phyloP scores from a whole-genome alignment of 495 filamentous ascomycete species.

The Penicillium parvum region DNA sequence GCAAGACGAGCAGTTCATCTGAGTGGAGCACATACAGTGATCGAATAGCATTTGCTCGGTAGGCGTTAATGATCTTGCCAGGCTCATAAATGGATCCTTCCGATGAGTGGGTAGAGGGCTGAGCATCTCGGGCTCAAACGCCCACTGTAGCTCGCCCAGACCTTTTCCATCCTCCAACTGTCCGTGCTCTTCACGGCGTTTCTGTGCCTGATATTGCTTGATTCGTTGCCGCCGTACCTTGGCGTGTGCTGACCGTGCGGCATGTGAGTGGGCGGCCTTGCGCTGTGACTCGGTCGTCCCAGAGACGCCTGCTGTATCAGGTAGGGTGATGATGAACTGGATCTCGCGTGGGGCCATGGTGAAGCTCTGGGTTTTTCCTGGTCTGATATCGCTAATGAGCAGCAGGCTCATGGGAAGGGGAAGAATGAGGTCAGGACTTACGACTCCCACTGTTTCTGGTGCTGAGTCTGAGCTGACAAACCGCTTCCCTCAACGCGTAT shows the following conservation, averaged over 20 bases:
- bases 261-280: constrained; percentile 18
- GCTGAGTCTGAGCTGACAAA: too few species aligned
- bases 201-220: constrained; percentile 19
- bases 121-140: not conserved
- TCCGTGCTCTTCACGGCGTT: not conserved
- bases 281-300: constrained; percentile 31
- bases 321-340: constrained; percentile 3
- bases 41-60: constrained; percentile 12
- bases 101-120: constrained; percentile 3
- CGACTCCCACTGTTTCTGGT: too few species aligned
- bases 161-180: too few species aligned
- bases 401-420: not conserved
- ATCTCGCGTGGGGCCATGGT: constrained; percentile 1
- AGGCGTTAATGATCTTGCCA: constrained; percentile 6
- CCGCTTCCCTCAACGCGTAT: too few species aligned
- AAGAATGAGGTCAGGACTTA: too few species aligned
- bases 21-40: constrained; percentile 7
- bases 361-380: too few species aligned
- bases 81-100: constrained; percentile 12
- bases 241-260: constrained; percentile 20
- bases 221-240: constrained; percentile 17
- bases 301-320: constrained; percentile 3
- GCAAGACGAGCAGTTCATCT: too few species aligned
- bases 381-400: too few species aligned
- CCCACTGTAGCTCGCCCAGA: too few species aligned